Base-by-base conservation (phyloP, 192 early-diverging fungal species). In the Coemansia sp. region DNA sequence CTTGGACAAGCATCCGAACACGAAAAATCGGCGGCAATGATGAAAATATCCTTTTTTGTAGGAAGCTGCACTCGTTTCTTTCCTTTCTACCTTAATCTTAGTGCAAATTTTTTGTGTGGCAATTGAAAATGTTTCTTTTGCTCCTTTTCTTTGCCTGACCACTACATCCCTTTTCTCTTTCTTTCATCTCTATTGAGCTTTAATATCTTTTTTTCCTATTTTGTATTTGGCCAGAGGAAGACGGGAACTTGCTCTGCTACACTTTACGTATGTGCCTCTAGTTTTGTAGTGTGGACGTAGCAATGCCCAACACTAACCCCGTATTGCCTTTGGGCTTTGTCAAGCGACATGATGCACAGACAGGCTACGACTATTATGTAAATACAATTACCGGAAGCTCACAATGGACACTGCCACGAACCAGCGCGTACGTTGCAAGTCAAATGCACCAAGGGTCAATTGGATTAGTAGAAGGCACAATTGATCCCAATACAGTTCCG, bases 281-380 rank as follows among this genome's bases (percentile, higher is more conserved):
- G 40, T 42, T 42, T 11, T 42, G 4, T n/a, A 15, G 6, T 42
- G 11, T 42, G 40, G 12, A 42, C 40, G 40, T n/a, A n/a, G 14
- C 40, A 42, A 42, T 42, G 40, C 40, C 40, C 40, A 42, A 42
- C 11, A 53, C 51, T 4, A 53, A 53, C 21, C 51, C 51, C 12
- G 3, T 40, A 1, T n/a, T 20, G 42, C 59, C 59, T 5, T 34
- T 26, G 28, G 59, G 59, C 59, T 60, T 48, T 49, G 48, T 48
- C 10, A 46, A 60, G 15, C 59, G 59, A 1, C 15, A 48, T 28
- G 59, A 60, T 34, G 26, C 42, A n/a, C 17, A 49, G 24, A 60
- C 59, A 8, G 59, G 59, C 5, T 60, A 60, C 24, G 24, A 46
- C 24, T 60, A 40, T 28, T 60, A 60, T 60, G 47, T 60, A 20